Evolutionary conservation across 176 grass and related monocot species (phyloP).

Genomic region (Puya raimondii): DNA sequence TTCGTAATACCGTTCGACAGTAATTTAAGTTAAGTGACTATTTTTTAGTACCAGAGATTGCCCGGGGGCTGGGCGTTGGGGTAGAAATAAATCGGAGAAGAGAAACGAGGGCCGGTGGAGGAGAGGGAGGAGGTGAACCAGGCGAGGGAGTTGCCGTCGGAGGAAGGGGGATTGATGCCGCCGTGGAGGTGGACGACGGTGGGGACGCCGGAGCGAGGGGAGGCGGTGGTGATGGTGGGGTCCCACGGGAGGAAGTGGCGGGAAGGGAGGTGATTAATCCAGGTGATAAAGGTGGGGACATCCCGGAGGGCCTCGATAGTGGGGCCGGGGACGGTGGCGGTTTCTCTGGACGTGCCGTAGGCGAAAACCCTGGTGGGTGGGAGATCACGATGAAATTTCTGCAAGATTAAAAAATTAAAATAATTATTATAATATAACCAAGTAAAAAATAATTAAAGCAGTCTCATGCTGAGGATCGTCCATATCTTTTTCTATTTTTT

Average conservation of each 20-base stretch:
- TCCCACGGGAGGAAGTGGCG: slow-evolving; percentile 60
- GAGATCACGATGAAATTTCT: slow-evolving; percentile 85
- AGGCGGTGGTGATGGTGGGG: slow-evolving; percentile 18
- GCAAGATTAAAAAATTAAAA: neutral
- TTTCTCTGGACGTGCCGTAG: slow-evolving; percentile 30
- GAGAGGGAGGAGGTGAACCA: slow-evolving; percentile 56
- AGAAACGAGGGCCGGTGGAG: slow-evolving; percentile 36
- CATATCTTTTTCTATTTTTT: too few species aligned
- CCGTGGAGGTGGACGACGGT: slow-evolving; percentile 84
- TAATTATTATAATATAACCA: neutral
- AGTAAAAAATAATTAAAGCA: neutral
- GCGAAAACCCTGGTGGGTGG: slow-evolving; percentile 53
- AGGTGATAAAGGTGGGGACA: slow-evolving; percentile 47
- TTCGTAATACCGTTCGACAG: too few species aligned
- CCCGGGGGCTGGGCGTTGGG: slow-evolving; percentile 54
- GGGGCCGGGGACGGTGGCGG: slow-evolving; percentile 51
- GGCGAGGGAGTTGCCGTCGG: slow-evolving; percentile 55
- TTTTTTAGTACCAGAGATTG: slow-evolving; percentile 40
- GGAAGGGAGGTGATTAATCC: slow-evolving; percentile 55
- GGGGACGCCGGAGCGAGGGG: slow-evolving; percentile 33
- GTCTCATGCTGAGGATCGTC: too few species aligned
- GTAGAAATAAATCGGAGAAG: slow-evolving; percentile 29
- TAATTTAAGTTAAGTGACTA: neutral
- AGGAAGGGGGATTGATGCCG: slow-evolving; percentile 63
- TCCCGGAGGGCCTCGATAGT: slow-evolving; percentile 57